Conservation (phyloP, 441 rosid genomes). For the Brassica balearica region DNA sequence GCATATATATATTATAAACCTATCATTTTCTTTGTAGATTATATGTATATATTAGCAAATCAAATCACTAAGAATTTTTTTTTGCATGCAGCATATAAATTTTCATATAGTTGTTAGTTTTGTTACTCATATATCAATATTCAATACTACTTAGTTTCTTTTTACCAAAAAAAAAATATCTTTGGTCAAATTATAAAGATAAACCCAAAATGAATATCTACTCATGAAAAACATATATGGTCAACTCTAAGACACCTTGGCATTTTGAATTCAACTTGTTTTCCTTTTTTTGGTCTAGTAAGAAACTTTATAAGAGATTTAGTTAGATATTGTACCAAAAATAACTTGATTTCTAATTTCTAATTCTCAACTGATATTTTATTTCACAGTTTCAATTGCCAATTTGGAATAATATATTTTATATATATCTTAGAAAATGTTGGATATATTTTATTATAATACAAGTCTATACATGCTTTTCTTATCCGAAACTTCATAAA, state of each 20-base stretch:
- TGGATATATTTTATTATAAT: not conserved
- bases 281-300: not conserved
- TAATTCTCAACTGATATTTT: not conserved
- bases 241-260: not conserved
- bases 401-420: not conserved
- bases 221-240: not conserved
- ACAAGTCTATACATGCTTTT: constrained; percentile 1
- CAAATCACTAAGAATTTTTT: too few relatives aligned
- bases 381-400: not conserved
- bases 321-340: not conserved
- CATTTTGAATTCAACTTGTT: not conserved
- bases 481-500: constrained; percentile 4
- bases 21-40: too few relatives aligned
- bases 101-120: too few relatives aligned
- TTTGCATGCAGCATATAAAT: too few relatives aligned
- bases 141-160: too few relatives aligned
- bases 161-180: too few relatives aligned
- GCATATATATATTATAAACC: too few relatives aligned
- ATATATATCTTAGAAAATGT: not conserved
- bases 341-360: not conserved
- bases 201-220: not conserved
- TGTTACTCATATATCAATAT: too few relatives aligned
- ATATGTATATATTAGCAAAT: too few relatives aligned
- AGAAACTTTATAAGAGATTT: not conserved
- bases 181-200: not conserved